Evolutionary conservation across 345 rosid species (phyloP).

Genomic region (Salix dunnii): DNA sequence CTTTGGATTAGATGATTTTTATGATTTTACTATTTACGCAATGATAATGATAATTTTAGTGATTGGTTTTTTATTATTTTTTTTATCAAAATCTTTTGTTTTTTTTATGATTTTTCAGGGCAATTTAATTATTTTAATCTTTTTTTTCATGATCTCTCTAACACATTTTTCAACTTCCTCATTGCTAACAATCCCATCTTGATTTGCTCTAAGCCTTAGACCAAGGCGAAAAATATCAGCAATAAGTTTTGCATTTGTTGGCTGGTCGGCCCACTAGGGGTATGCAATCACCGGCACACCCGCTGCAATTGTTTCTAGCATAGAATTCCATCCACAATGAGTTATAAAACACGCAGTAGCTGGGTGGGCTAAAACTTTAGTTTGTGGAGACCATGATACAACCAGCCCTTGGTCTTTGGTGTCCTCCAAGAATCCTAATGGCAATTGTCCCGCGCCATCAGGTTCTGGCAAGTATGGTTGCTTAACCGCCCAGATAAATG

Average conservation of each 20-base stretch:
- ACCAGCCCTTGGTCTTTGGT: slow-evolving; percentile 36
- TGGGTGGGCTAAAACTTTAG: slow-evolving; percentile 39
- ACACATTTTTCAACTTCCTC: slow-evolving; percentile 36
- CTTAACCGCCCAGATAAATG: slow-evolving; percentile 53
- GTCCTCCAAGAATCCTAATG: slow-evolving; percentile 31
- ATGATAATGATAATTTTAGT: too few relatives aligned
- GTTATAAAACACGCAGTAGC: slow-evolving; percentile 44
- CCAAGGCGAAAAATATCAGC: slow-evolving; percentile 43
- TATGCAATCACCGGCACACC: slow-evolving; percentile 48
- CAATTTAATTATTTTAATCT: too few relatives aligned
- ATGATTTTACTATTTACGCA: too few relatives aligned
- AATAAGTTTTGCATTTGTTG: slow-evolving; percentile 47
- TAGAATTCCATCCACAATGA: slow-evolving; percentile 61
- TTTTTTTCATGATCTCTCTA: slow-evolving; percentile 14
- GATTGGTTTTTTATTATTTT: too few relatives aligned
- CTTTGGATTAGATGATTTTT: too few relatives aligned
- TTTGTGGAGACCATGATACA: slow-evolving; percentile 51
- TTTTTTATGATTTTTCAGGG: too few relatives aligned
- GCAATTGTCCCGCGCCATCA: slow-evolving; percentile 27
- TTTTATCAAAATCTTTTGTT: too few relatives aligned
- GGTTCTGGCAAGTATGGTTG: slow-evolving; percentile 11
- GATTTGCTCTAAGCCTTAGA: slow-evolving; percentile 26
- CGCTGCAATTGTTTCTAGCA: slow-evolving; percentile 32
- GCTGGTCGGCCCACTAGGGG: slow-evolving; percentile 59
- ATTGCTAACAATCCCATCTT: slow-evolving; percentile 21